A percentile compares a stretch with the other conserved stretches of the same genome.
phyloP scores from a whole-genome alignment of 1,139 yeast species.

The Saccharomyces hybrid region DNA sequence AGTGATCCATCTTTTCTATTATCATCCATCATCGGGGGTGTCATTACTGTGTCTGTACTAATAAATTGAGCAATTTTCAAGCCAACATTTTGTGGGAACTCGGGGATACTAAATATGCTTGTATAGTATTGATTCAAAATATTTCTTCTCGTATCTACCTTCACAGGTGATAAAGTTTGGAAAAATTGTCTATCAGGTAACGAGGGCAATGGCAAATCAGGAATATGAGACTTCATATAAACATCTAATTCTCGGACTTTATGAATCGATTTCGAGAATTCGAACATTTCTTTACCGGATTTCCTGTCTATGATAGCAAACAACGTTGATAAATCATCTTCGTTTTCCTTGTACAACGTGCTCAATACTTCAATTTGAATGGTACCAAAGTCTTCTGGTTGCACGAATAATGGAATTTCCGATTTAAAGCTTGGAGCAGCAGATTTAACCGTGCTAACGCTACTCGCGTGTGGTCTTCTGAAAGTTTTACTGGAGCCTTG shows the following conservation, averaged over 20 bases:
- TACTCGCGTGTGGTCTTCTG: slow-evolving; percentile 9
- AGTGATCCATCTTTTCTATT: slow-evolving; percentile 62
- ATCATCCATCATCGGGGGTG: slow-evolving; percentile 48
- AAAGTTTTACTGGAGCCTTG: not conserved
- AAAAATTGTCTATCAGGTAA: slow-evolving; percentile 54
- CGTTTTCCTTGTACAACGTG: slow-evolving; percentile 40
- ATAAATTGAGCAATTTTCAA: slow-evolving; percentile 55
- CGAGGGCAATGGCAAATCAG: slow-evolving; percentile 55
- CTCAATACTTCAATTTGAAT: slow-evolving; percentile 52
- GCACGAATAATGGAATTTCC: slow-evolving; percentile 44
- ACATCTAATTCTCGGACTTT: slow-evolving; percentile 52
- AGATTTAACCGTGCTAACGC: slow-evolving; percentile 11
- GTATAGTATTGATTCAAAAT: slow-evolving; percentile 54
- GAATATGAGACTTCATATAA: slow-evolving; percentile 44
- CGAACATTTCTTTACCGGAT: slow-evolving; percentile 62
- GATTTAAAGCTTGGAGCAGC: slow-evolving; percentile 14
- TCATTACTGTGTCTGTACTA: slow-evolving; percentile 55
- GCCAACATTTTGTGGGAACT: slow-evolving; percentile 46
- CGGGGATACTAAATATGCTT: slow-evolving; percentile 51
- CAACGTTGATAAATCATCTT: slow-evolving; percentile 53
- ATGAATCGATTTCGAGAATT: slow-evolving; percentile 51
- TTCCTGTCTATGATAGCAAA: slow-evolving; percentile 54
- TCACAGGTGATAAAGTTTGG: slow-evolving; percentile 51
- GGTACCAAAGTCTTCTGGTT: slow-evolving; percentile 60
- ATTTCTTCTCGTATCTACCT: slow-evolving; percentile 54